Conservation (phyloP, 1,139 yeast genomes). For the Spencermartinsiella ligniputridi region DNA sequence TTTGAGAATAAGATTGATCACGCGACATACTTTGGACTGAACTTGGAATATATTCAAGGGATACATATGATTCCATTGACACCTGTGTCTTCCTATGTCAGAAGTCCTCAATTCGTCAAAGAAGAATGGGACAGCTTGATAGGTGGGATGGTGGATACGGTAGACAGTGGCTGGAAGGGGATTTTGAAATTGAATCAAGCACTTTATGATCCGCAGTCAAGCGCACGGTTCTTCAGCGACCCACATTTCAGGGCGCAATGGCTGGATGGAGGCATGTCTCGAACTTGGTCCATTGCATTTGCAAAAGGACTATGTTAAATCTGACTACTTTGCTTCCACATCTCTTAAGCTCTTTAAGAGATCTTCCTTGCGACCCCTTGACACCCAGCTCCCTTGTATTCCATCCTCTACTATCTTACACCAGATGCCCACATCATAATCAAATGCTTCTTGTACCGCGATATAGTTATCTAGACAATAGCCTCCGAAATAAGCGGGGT, state of each 20-base stretch:
- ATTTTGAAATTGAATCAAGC: slow-evolving; percentile 72
- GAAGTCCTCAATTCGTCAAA: slow-evolving; percentile 59
- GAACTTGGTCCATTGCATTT: slow-evolving; percentile 84
- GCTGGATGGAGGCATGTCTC: slow-evolving; percentile 84
- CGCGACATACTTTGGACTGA: slow-evolving; percentile 77
- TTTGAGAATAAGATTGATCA: slow-evolving; percentile 85
- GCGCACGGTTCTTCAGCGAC: slow-evolving; percentile 65
- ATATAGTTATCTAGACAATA: slow-evolving; percentile 71
- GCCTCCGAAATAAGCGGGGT: slow-evolving; percentile 85
- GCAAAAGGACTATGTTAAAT: slow-evolving; percentile 53
- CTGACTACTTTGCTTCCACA: slow-evolving; percentile 46
- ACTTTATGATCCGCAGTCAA: slow-evolving; percentile 55
- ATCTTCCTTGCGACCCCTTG: slow-evolving; percentile 45
- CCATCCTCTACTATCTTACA: slow-evolving; percentile 32
- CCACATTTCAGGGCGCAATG: slow-evolving; percentile 42
- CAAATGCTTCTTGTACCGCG: slow-evolving; percentile 60
- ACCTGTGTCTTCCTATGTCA: slow-evolving; percentile 70
- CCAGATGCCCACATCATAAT: slow-evolving; percentile 57
- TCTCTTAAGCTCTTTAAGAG: slow-evolving; percentile 42
- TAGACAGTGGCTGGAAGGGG: slow-evolving; percentile 83
- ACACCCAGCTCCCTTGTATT: slow-evolving; percentile 70
- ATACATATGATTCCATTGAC: slow-evolving; percentile 89
- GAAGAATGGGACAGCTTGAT: slow-evolving; percentile 71
- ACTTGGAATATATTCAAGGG: slow-evolving; percentile 78
- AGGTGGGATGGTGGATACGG: slow-evolving; percentile 43